Base-by-base conservation (phyloP, 176 grass and related monocot species). In the Triticum urartu region DNA sequence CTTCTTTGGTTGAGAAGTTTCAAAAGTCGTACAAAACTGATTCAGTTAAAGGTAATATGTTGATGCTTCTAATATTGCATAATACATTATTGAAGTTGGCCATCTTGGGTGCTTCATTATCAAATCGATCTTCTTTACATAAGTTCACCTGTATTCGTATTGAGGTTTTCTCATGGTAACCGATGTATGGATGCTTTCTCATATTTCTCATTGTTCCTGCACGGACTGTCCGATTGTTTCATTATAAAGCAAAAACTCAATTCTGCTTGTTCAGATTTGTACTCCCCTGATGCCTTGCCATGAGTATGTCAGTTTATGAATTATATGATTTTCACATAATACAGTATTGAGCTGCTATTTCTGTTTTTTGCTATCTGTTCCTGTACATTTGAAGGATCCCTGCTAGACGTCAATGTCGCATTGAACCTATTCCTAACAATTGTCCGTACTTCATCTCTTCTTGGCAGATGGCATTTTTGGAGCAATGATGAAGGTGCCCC, bases 401-500 rank as follows among this genome's bases (percentile, higher is more conserved):
- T 68, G n/a, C 68, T 61, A 32, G 68, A 60, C 35, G 66, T 13
- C 32, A 78, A 7, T 84, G 1, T 61, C 28, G 56, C 30, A 70
- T 68, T 68, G 65, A 68, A 69, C 11, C 12, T 81, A 24, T 56
- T 48, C 64, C 64, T 86, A 68, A 83, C 22, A 14, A 21, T 28
- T 30, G 3, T 50, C 76, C 75, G 8, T 86, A 84, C 48, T 74
- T 81, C 10, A 13, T 48, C 56, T 60, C 78, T 74, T 95, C 28
- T 80, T 48, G 42, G 36, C 88, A 96, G 97, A 99, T 93, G 97
- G 94, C 3, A 40, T 99, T 89, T 99, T 94, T 85, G 97, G 97
- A 91, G 92, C 94, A 68, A 99, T 96, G 93, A 99, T 94, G 97
- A 98, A 98, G 97, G 97, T 98, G 18, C 22, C 26, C 83, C 39